Conservation (phyloP, 2,329 filamentous ascomycete species). For the Exophiala lecanii-corni region DNA sequence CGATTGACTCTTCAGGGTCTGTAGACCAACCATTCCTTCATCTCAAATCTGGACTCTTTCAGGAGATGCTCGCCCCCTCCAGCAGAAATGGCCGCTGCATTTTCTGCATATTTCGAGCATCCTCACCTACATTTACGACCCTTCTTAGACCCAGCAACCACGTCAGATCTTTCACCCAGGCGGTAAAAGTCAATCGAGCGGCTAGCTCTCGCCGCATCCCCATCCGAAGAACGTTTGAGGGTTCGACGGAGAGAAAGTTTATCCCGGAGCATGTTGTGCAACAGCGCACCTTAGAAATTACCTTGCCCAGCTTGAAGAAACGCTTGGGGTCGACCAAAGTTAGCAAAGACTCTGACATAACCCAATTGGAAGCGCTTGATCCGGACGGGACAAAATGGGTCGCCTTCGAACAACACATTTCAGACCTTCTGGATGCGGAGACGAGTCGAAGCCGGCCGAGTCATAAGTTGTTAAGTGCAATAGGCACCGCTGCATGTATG, state of each 20-base stretch:
- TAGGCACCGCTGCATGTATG: constrained; percentile 6
- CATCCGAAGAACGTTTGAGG: too few species aligned
- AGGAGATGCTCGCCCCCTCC: constrained; percentile 16
- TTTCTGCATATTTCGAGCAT: constrained; percentile 36
- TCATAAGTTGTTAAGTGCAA: constrained; percentile 11
- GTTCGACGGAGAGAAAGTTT: neutral
- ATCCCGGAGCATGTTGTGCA: neutral
- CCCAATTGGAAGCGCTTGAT: constrained; percentile 18
- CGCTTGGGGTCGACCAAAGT: constrained; percentile 9
- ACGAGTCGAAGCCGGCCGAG: constrained; percentile 1
- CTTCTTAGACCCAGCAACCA: too few species aligned
- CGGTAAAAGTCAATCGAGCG: too few species aligned
- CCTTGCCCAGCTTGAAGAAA: constrained; percentile 10
- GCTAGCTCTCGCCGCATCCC: too few species aligned
- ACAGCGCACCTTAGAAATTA: constrained; percentile 5
- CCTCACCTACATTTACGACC: too few species aligned
- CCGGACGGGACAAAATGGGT: constrained; percentile 12
- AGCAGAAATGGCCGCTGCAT: constrained; percentile 33
- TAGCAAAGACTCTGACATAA: constrained; percentile 8
- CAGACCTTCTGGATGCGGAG: constrained; percentile 2
- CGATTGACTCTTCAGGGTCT: too few species aligned
- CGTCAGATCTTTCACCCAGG: too few species aligned
- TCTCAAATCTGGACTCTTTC: too few species aligned
- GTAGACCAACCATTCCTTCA: too few species aligned
- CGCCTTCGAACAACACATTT: constrained; percentile 10